Evolutionary conservation across 192 early-diverging fungal species (phyloP), one percentile per base, ranked within the genome.

Genomic region (Coemansia nantahalensis): DNA sequence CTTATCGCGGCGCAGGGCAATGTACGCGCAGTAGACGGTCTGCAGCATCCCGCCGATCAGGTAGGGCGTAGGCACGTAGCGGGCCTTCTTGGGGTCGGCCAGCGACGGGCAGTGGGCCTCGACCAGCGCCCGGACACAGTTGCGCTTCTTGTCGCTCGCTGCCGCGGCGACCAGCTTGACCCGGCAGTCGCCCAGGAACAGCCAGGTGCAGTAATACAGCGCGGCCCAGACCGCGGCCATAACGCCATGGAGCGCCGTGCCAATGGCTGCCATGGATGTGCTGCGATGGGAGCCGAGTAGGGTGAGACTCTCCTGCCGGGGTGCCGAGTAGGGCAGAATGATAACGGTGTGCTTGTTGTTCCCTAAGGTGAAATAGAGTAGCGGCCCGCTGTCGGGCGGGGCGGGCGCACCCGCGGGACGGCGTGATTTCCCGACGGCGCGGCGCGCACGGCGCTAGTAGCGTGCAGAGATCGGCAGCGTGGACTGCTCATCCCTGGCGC

Each of bases 21-120:
- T 52, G 16, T 11, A n/a, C 36, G 43, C 41, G 50, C 53, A 50
- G 48, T 75, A 64, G 12, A 57, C 36, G 19, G 91, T 92, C 54
- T 94, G 92, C 31, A 90, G 35, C 68, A 93, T 88, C 15, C 91
- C 90, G 46, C 72, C 83, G 48, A 57, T 68, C 26, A 97, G 79
- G 57, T 82, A 93, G 5, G 77, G 68, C 3, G 91, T 90, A 1
- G 93, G 88, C 22, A 62, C 58, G 68, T 83, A 90, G 12, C 45
- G 40, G 8, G 78, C 77, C 7, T 77, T 33, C 17, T 38, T 23
- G 9, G 59, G 43, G 5, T 77, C 79, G 16, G 62, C 40, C 21
- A 87, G 62, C 9, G 71, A 72, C 13, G 86, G 78, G 45, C 86
- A 86, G 23, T 54, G 40, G 4, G 21, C 31, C 31, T 32, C n/a